Percentiles rank a stretch among this genome's conserved stretches.
These are phyloP conservation scores for Boletus vinaceobasis DNA, from an alignment of 768 basidiomycete genomes.

Conservation along the genomic window DNA sequence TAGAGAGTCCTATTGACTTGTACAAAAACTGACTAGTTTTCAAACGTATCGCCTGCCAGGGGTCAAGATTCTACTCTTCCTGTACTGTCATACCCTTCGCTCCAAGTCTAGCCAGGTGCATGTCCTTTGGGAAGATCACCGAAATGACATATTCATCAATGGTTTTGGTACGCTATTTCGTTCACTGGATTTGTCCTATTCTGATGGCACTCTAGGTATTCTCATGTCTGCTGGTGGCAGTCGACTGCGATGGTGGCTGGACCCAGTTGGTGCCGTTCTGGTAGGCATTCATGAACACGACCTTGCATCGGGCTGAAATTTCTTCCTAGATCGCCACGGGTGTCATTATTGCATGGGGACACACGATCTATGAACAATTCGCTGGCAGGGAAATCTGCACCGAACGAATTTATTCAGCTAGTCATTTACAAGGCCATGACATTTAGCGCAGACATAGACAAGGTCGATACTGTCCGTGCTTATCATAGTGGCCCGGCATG, in stretches of 20 bases:
- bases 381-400: constrained; percentile 91
- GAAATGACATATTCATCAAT: constrained; percentile 90
- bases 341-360: constrained; percentile 73
- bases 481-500: constrained; percentile 85
- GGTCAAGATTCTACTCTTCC: constrained; percentile 81
- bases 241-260: constrained; percentile 79
- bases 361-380: constrained; percentile 79
- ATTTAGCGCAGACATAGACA: constrained; percentile 81
- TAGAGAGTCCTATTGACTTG: background rate
- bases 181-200: background rate
- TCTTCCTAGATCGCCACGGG: constrained; percentile 64
- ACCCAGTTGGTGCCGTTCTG: constrained; percentile 74
- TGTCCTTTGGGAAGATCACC: constrained; percentile 95
- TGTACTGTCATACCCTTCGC: constrained; percentile 81
- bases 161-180: constrained; percentile 50
- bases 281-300: constrained; percentile 39
- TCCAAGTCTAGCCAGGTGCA: constrained; percentile 86
- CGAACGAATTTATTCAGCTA: constrained; percentile 85
- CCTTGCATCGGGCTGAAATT: background rate
- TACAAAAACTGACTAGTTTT: background rate
- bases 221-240: constrained; percentile 83
- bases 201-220: constrained; percentile 47
- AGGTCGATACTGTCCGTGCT: constrained; percentile 88
- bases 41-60: constrained; percentile 38
- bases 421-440: constrained; percentile 89